Percentiles rank a stretch among this genome's conserved stretches.
phyloP scores from a whole-genome alignment of 179 eudicot genomes.

The Spergularia azorica region DNA sequence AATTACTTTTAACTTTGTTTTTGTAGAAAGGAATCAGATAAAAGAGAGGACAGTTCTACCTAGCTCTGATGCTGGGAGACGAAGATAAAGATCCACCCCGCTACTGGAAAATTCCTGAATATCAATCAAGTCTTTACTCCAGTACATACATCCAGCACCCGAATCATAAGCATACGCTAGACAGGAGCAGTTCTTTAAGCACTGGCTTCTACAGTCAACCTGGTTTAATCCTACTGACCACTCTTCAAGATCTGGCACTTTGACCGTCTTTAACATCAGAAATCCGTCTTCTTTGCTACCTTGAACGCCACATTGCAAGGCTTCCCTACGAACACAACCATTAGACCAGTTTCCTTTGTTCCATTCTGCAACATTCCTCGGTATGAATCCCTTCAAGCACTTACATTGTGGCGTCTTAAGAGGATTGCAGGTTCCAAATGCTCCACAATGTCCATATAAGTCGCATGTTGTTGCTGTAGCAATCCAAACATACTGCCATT shows the following conservation, averaged over 20 bases:
- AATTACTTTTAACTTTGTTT: no score
- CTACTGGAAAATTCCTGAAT: slow-evolving; percentile 15
- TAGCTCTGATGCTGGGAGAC: slow-evolving; percentile 21
- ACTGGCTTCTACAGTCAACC: slow-evolving; percentile 17
- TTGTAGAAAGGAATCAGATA: not conserved
- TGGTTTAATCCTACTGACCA: slow-evolving; percentile 21
- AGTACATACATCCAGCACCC: slow-evolving; percentile 20
- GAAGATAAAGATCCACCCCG: slow-evolving; percentile 21
- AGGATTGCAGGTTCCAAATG: slow-evolving; percentile 31
- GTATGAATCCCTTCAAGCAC: slow-evolving; percentile 42
- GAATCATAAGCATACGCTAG: slow-evolving; percentile 23
- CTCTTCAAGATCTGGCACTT: slow-evolving; percentile 34
- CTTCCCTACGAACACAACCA: slow-evolving; percentile 43
- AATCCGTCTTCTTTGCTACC: slow-evolving; percentile 35
- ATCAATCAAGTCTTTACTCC: slow-evolving; percentile 20
- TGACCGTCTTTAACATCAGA: slow-evolving; percentile 24
- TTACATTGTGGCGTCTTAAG: slow-evolving; percentile 28
- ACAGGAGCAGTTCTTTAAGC: slow-evolving; percentile 21
- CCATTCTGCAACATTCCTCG: slow-evolving; percentile 36
- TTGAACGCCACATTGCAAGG: slow-evolving; percentile 29
- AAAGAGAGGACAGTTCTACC: slow-evolving; percentile 1
- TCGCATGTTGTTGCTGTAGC: slow-evolving; percentile 27
- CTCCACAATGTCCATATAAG: slow-evolving; percentile 31
- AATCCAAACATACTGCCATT: slow-evolving; percentile 29
- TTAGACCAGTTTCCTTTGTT: slow-evolving; percentile 37